phyloP scores from a whole-genome alignment of 2,329 filamentous ascomycete species.

The Trichoderma sp. region DNA sequence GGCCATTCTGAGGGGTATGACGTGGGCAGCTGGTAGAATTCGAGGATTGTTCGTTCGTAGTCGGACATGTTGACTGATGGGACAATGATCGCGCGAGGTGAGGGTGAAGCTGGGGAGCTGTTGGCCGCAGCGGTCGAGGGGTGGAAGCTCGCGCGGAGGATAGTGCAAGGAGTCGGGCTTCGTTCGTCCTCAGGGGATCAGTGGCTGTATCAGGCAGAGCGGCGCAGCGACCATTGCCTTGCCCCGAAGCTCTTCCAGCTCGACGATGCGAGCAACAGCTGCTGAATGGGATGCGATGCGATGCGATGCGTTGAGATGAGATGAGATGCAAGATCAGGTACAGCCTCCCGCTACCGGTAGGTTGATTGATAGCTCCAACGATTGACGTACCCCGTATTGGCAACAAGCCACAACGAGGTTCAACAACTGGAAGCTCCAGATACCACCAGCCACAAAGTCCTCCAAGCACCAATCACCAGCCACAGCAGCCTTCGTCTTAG shows the following conservation, averaged over 20 bases:
- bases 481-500: not conserved
- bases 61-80: constrained; percentile 58
- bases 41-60: constrained; percentile 74
- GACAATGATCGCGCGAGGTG: not conserved
- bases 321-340: constrained; percentile 18
- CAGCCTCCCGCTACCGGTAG: too few species aligned
- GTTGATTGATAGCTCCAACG: not conserved
- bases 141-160: not conserved
- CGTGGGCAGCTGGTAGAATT: constrained; percentile 84
- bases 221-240: not conserved
- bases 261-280: constrained; percentile 1
- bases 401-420: constrained; percentile 10
- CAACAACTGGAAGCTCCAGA: too few species aligned
- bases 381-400: not conserved
- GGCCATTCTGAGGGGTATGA: constrained; percentile 86
- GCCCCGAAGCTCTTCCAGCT: constrained; percentile 1
- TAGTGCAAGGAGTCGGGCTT: not conserved
- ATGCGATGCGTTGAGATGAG: too few species aligned
- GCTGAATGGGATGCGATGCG: not conserved
- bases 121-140: not conserved
- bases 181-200: not conserved
- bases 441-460: not conserved
- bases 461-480: not conserved
- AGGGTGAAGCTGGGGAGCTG: constrained; percentile 9
- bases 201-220: not conserved